phyloP scores from a whole-genome alignment of 352 stramenopile genomes.

The Phytophthora citricola region DNA sequence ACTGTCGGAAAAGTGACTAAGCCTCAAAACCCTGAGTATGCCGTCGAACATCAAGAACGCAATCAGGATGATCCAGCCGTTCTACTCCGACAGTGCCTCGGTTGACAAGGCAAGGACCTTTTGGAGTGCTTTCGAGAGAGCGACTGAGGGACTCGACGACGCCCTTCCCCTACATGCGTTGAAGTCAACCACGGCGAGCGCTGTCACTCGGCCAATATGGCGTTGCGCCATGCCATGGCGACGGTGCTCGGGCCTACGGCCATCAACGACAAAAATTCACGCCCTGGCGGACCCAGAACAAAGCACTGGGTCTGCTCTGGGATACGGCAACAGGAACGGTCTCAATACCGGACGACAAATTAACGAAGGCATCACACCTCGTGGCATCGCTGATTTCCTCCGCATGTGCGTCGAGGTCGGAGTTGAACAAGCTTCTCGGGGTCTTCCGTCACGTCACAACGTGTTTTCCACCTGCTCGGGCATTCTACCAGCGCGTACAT shows the following conservation, averaged over 20 bases:
- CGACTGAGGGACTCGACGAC: background rate
- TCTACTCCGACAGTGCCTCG: background rate
- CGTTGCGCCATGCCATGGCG: constrained; percentile 14
- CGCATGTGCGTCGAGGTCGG: too few species aligned
- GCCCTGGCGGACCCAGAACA: background rate
- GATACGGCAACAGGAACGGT: constrained; percentile 11
- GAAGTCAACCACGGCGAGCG: constrained; percentile 14
- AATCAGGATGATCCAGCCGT: background rate
- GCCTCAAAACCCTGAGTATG: background rate
- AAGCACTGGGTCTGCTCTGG: constrained; percentile 13
- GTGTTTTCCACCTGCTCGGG: too few species aligned
- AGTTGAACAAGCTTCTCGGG: too few species aligned
- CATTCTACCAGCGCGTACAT: too few species aligned
- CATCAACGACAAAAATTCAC: constrained; percentile 30
- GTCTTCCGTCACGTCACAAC: too few species aligned
- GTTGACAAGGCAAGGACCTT: background rate
- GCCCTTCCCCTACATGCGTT: constrained; percentile 4
- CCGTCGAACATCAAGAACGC: background rate
- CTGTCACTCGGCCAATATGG: constrained; percentile 2
- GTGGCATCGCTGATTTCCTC: too few species aligned
- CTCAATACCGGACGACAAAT: constrained; percentile 15
- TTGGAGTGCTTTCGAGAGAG: constrained; percentile 1
- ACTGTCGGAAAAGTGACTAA: too few species aligned
- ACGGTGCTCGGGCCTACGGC: constrained; percentile 9
- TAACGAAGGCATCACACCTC: background rate